Evolutionary conservation across 1,284 basidiomycete species (phyloP).

Genomic region (Ustilago vetiveriae): DNA sequence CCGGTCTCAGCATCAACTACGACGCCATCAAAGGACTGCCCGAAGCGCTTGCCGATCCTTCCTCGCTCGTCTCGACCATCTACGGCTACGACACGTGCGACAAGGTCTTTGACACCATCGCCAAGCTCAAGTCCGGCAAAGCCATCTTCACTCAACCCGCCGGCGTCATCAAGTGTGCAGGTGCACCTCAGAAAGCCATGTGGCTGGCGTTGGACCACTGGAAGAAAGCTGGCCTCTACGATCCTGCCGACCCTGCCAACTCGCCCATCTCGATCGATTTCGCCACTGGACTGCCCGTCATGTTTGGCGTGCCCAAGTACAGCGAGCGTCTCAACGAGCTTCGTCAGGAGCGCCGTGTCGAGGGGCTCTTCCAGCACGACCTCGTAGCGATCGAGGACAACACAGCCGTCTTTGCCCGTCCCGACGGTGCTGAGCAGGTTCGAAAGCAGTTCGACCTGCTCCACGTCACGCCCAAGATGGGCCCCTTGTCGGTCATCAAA

Average conservation of each 20-base stretch:
- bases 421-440: constrained; percentile 66
- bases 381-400: constrained; percentile 76
- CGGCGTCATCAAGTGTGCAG: constrained; percentile 94
- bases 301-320: constrained; percentile 89
- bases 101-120: constrained; percentile 56
- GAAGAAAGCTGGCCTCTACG: constrained; percentile 53
- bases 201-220: constrained; percentile 63
- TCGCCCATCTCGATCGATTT: constrained; percentile 77
- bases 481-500: constrained; percentile 84
- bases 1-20: constrained; percentile 83
- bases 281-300: constrained; percentile 85
- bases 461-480: constrained; percentile 91
- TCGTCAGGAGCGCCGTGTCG: constrained; percentile 81
- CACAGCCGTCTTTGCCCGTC: constrained; percentile 77
- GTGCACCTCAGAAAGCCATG: constrained; percentile 72
- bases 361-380: constrained; percentile 83
- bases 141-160: constrained; percentile 96
- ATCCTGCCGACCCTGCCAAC: constrained; percentile 62
- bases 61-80: constrained; percentile 88
- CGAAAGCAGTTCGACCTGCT: constrained; percentile 83
- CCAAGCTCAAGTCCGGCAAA: constrained; percentile 79
- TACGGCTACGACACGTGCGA: constrained; percentile 72
- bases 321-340: constrained; percentile 83
- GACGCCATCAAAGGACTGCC: constrained; percentile 80
- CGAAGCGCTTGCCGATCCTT: constrained; percentile 79